These are phyloP conservation scores for Coemansia sp. DNA, from an alignment of 192 early-diverging fungal genomes.

Conservation along the genomic window DNA sequence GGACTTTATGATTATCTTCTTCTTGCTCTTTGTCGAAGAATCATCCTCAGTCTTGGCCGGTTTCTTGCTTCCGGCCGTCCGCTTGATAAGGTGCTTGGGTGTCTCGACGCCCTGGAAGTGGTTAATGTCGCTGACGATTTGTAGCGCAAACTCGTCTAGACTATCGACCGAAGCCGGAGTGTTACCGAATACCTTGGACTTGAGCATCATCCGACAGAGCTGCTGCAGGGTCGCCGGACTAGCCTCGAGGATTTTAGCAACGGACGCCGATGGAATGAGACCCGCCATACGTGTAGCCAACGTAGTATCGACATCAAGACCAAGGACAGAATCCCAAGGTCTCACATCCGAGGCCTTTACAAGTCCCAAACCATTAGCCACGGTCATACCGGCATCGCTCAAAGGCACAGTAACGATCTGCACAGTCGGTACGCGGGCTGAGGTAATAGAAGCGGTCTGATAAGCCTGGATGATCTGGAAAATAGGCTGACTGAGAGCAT, in stretches of 20 bases:
- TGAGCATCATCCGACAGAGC: slow-evolving; percentile 22
- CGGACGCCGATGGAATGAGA: not conserved
- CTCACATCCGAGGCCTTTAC: not conserved
- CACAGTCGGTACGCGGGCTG: slow-evolving; percentile 24
- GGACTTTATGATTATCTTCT: slow-evolving; percentile 33
- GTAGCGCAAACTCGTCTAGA: slow-evolving; percentile 34
- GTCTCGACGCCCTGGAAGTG: slow-evolving; percentile 52
- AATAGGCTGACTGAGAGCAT: slow-evolving; percentile 75
- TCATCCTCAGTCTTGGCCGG: not conserved
- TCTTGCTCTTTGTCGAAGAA: not conserved
- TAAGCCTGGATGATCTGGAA: slow-evolving; percentile 53
- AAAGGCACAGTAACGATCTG: slow-evolving; percentile 29
- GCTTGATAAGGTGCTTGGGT: slow-evolving; percentile 42
- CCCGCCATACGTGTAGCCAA: slow-evolving; percentile 6
- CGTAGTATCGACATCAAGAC: slow-evolving; percentile 1
- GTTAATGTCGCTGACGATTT: slow-evolving; percentile 42
- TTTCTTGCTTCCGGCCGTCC: not conserved
- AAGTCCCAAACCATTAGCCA: not conserved
- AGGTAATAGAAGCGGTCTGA: slow-evolving; percentile 23
- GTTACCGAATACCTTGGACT: slow-evolving; percentile 19
- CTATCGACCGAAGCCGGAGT: not conserved
- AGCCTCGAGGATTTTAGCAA: slow-evolving; percentile 31
- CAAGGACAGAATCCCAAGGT: not conserved
- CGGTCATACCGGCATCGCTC: slow-evolving; percentile 24
- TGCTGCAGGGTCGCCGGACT: slow-evolving; percentile 25